A percentile compares a stretch with the other conserved stretches of the same genome.
phyloP scores from a whole-genome alignment of 1,284 basidiomycete genomes.

The Ganoderma lucidum region DNA sequence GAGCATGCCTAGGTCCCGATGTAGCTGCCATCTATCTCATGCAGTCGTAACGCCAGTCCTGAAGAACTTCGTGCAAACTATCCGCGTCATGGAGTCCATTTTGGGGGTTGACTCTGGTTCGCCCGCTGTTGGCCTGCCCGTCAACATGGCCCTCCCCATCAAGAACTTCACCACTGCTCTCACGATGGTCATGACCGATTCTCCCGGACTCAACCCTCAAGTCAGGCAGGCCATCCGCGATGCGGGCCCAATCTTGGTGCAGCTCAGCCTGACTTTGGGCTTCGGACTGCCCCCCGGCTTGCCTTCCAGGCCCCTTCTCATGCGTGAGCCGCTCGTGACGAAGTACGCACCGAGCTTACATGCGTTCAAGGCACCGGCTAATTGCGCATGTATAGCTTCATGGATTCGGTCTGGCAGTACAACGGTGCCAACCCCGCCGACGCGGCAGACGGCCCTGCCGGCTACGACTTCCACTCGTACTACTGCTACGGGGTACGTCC shows the following conservation, averaged over 20 bases:
- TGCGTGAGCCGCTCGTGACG: not conserved
- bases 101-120: slow-evolving; percentile 67
- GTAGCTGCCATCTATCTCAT: not conserved
- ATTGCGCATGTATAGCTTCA: not conserved
- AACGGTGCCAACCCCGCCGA: not conserved
- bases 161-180: not conserved
- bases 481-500: not conserved
- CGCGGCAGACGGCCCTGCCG: not conserved
- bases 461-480: not conserved
- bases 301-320: not conserved
- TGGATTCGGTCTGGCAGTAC: not conserved
- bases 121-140: not conserved
- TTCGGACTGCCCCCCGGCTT: not conserved
- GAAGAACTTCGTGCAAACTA: slow-evolving; percentile 70
- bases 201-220: not conserved
- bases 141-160: not conserved
- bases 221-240: not conserved
- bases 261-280: not conserved
- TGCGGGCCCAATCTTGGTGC: not conserved
- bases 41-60: slow-evolving; percentile 60
- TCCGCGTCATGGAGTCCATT: slow-evolving; percentile 69
- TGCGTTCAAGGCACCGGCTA: not conserved
- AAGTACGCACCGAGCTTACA: not conserved
- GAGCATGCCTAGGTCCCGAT: not conserved
- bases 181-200: not conserved